Percentiles rank a stretch among this genome's conserved stretches.
Conservation (phyloP, 2,329 filamentous ascomycete genomes). For the Trichophyton verrucosum region DNA sequence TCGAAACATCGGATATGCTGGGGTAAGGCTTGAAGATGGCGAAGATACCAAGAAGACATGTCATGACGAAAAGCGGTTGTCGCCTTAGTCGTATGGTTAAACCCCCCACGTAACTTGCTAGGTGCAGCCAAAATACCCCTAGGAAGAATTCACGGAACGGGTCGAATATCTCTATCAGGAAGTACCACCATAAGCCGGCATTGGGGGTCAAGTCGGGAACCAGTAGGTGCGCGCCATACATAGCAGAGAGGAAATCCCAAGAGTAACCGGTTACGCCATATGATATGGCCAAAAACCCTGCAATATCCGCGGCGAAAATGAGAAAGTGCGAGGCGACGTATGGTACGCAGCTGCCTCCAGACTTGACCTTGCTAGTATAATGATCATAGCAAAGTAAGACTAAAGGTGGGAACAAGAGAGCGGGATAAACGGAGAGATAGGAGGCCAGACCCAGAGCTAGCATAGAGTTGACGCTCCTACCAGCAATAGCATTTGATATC, state of each 20-base stretch:
- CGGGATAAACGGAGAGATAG: constrained; percentile 84
- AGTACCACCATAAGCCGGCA: constrained; percentile 98
- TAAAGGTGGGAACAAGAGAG: constrained; percentile 73
- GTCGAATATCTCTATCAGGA: constrained; percentile 99
- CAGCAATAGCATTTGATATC: constrained; percentile 64
- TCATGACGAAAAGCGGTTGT: constrained; percentile 76
- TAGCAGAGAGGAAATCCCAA: constrained; percentile 77
- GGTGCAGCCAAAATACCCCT: constrained; percentile 93
- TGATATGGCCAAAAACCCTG: constrained; percentile 56
- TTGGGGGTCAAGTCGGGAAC: constrained; percentile 90
- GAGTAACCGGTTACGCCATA: constrained; percentile 61
- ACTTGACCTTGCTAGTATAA: constrained; percentile 29
- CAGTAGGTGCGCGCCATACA: constrained; percentile 84
- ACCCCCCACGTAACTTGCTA: constrained; percentile 77
- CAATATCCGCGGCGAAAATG: constrained; percentile 45
- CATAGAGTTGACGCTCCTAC: constrained; percentile 62
- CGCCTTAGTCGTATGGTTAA: constrained; percentile 68
- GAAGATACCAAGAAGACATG: constrained; percentile 76
- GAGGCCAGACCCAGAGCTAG: constrained; percentile 75
- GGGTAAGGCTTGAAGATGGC: constrained; percentile 96
- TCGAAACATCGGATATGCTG: constrained; percentile 74
- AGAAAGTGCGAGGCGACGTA: constrained; percentile 47
- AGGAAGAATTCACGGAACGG: constrained; percentile 95
- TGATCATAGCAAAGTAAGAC: constrained; percentile 69
- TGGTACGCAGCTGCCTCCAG: constrained; percentile 14